Percentiles rank a stretch among this genome's conserved stretches.
Conservation (phyloP, 495 filamentous ascomycete genomes). For the Trichoderma virens region DNA sequence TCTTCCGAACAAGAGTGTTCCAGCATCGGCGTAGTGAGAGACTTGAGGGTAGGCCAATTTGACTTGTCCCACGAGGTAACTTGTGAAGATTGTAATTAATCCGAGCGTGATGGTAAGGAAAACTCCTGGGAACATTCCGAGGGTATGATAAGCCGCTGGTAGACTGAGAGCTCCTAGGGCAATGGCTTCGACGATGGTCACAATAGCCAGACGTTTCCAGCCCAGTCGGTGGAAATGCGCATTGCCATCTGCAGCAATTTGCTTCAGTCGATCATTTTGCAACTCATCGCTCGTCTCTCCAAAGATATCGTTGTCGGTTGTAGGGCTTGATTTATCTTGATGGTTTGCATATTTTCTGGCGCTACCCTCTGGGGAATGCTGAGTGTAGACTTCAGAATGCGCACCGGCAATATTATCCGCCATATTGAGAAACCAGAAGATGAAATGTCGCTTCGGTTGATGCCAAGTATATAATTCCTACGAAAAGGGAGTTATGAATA, state of each 20-base stretch:
- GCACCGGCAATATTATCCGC: neutral
- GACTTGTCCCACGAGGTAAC: conserved; percentile 71
- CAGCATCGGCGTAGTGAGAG: conserved; percentile 64
- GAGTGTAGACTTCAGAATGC: neutral
- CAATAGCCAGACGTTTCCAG: conserved; percentile 43
- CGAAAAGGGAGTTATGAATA: neutral
- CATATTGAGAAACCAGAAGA: neutral
- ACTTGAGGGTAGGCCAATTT: conserved; percentile 66
- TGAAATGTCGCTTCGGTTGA: neutral
- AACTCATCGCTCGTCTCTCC: conserved; percentile 2
- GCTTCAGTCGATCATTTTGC: conserved; percentile 24
- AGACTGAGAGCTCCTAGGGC: conserved; percentile 61
- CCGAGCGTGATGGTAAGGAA: conserved; percentile 56
- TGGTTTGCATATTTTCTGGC: neutral
- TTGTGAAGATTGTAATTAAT: conserved; percentile 66
- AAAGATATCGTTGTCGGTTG: neutral
- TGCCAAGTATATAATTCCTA: neutral
- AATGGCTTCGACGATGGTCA: conserved; percentile 66
- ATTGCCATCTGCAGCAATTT: conserved; percentile 29
- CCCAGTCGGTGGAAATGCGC: conserved; percentile 39
- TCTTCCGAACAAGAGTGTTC: conserved; percentile 54
- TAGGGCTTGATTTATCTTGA: neutral
- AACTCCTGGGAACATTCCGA: conserved; percentile 53
- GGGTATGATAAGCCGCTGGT: conserved; percentile 51
- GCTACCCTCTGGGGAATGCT: neutral